Evolutionary conservation across 495 filamentous ascomycete species (phyloP), one percentile per base, ranked within the genome.

Genomic region (Annulohypoxylon moriforme): DNA sequence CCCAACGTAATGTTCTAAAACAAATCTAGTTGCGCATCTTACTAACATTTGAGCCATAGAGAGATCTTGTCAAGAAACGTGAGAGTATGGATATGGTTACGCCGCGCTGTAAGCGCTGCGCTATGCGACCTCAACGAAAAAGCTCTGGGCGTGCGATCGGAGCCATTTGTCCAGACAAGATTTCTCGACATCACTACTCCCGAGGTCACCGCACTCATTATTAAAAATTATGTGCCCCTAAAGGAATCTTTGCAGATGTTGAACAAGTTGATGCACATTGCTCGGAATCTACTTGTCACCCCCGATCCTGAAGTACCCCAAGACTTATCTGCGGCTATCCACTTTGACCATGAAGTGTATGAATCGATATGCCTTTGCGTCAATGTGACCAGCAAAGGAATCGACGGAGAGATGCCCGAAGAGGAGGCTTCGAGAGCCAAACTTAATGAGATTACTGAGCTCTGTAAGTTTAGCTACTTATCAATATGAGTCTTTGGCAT

Each of bases 311-410:
- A 93, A 74, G 87, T 90, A 29, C 91, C 91, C 6, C 94, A 98
- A 76, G 92, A 97, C 70, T 84, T 96, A n/a, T 94, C 93, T 16
- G 91, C 92, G 40, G 87, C 91, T 25, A 87, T 89, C 49, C 84
- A 89, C 14, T 90, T 97, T 61, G 92, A 97, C 76, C 89, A 93
- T 73, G 87, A 93, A 74, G 88, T 98, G n/a, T 87, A 93, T 67
- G 90, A 91, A 61, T 81, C 95, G 25, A 92, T 97, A 67, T 91
- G 92, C 73, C 87, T 94, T 14, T 96, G 93, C 77, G 90, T 97
- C 29, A 87, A 92, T 58, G 93, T 98, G 0, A 96, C 94, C 0
- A 94, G 94, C 57, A 88, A 94, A 75, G 94, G 93, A 0, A 97
- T 93, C 68, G 94, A 97, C 77, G 93, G 93, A 13, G 93, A 96